Conservation (phyloP, 306 rosid genomes). For the Datisca glomerata region DNA sequence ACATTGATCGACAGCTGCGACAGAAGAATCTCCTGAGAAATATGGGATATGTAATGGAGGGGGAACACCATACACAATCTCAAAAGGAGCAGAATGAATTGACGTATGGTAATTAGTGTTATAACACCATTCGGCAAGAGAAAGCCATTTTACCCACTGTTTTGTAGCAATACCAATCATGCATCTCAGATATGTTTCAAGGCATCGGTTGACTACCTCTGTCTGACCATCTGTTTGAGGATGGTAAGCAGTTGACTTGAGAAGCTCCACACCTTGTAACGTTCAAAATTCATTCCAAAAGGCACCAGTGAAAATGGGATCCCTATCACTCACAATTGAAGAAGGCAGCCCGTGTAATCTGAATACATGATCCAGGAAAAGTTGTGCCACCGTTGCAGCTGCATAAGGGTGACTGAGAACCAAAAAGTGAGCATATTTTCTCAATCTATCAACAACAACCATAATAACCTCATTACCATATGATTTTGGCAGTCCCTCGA, state of each 20-base stretch:
- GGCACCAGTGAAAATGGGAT: neutral
- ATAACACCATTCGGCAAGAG: conserved; percentile 1
- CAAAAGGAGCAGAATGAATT: neutral
- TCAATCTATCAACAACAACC: too few relatives aligned
- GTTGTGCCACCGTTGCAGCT: too few relatives aligned
- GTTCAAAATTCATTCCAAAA: neutral
- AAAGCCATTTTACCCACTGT: neutral
- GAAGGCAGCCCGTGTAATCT: too few relatives aligned
- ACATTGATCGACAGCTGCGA: too few relatives aligned
- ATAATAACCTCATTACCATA: too few relatives aligned
- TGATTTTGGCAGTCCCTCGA: too few relatives aligned
- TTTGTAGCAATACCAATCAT: neutral
- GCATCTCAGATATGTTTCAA: conserved; percentile 1
- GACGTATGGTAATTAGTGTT: neutral
- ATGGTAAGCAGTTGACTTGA: neutral
- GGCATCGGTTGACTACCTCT: neutral
- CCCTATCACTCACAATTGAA: neutral
- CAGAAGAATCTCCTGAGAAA: too few relatives aligned
- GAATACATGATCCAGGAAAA: too few relatives aligned
- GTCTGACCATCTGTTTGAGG: conserved; percentile 5
- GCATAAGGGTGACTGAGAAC: too few relatives aligned
- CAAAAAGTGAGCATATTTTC: too few relatives aligned
- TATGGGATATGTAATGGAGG: neutral
- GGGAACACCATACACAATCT: neutral
- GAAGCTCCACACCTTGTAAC: neutral